Base-by-base conservation (phyloP, 1,139 yeast species). In the Candida dubliniensis region DNA sequence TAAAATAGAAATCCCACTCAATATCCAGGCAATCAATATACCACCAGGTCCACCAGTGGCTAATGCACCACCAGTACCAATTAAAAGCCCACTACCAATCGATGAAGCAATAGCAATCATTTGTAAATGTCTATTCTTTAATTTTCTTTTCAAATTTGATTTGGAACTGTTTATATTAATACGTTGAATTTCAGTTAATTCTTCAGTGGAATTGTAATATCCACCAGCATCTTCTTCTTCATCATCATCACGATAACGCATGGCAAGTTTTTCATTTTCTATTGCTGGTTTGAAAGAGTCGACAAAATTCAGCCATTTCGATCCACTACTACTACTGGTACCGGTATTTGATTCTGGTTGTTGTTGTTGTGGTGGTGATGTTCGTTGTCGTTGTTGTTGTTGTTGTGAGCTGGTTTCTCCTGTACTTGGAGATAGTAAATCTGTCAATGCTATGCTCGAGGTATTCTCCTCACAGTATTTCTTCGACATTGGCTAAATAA, bases 21-120 rank as follows among this genome's bases (percentile, higher is more conserved):
- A 42, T 1, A 54, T 45, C 67, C 67, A 83, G 8, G 83, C 84
- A 43, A 80, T 73, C 15, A 84, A 58, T 43, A 83, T 69, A 42
- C 84, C 84, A 4, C 82, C 87, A 3, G 90, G 88, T 11, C 91
- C 90, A 41, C 85, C 84, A 31, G 67, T 64, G 34, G 66, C 59
- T 39, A 84, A 62, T 23, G 74, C 74, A 23, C 58, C 52, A 12
- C 69, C 69, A 36, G 63, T 58, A 10, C 66, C 67, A 33, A 64
- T 61, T 25, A 63, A 58, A 38, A 71, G 63, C 14, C 76, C 76
- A 3, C 73, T 64, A 6, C 96, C 96, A 46, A 88, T 84, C 50
- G 91, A 84, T 15, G 95, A 87, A 14, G 95, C 96, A 43, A 88
- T 74, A 35, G 95, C 89, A 52, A 88, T 85, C 84, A 84, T 77